Conservation (phyloP, 371 early-diverging fungal genomes). For the Mortierella sp. region DNA sequence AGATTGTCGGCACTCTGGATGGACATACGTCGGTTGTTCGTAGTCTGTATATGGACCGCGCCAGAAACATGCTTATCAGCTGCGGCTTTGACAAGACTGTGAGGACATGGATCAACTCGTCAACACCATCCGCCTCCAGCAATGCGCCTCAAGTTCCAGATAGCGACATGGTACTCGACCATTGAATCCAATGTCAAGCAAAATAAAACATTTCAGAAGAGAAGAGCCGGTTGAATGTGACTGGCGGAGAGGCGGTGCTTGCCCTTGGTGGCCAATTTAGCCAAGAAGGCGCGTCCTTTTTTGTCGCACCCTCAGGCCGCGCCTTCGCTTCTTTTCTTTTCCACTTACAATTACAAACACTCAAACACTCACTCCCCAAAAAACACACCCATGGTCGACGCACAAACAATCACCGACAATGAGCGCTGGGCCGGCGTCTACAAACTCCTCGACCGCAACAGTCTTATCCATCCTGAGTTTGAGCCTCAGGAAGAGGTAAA, state of each 20-base stretch:
- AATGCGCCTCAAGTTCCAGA: background rate
- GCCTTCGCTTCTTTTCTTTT: conserved; percentile 2
- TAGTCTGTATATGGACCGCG: conserved; percentile 59
- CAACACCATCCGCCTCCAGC: background rate
- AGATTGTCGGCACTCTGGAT: conserved; percentile 61
- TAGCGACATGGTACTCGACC: conserved; percentile 21
- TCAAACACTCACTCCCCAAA: background rate
- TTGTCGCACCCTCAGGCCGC: background rate
- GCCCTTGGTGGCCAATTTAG: conserved; percentile 1
- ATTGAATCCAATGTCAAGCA: conserved; percentile 14
- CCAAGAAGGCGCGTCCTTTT: background rate
- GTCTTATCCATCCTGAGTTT: conserved; percentile 53
- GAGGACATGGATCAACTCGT: conserved; percentile 60
- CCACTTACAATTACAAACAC: background rate
- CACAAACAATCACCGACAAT: conserved; percentile 25
- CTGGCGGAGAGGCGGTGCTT: conserved; percentile 7
- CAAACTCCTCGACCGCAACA: conserved; percentile 48
- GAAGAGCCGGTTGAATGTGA: background rate
- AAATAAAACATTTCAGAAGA: background rate
- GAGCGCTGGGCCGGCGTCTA: conserved; percentile 56
- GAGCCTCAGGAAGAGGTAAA: conserved; percentile 40
- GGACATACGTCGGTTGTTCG: conserved; percentile 71
- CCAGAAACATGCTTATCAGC: conserved; percentile 59
- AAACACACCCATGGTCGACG: conserved; percentile 25
- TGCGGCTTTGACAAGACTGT: conserved; percentile 70